These are phyloP conservation scores for Neodidymelliopsis sp. DNA, from an alignment of 2,329 filamentous ascomycete species.

Conservation along the genomic window DNA sequence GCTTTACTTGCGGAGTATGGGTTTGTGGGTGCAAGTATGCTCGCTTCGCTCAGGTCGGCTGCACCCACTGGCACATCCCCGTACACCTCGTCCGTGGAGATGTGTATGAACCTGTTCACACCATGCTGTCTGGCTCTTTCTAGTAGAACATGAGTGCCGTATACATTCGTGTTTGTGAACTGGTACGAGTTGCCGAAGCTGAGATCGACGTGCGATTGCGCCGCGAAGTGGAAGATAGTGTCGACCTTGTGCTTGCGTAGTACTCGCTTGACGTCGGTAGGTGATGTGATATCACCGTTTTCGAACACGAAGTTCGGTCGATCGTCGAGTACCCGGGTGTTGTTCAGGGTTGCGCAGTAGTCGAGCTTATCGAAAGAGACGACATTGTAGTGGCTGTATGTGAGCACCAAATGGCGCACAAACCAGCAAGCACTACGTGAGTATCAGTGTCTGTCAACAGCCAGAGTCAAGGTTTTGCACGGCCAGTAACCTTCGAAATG, in stretches of 20 bases:
- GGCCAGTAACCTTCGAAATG: constrained; percentile 4
- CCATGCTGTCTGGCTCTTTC: constrained; percentile 77
- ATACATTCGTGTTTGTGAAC: constrained; percentile 83
- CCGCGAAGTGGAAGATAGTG: constrained; percentile 83
- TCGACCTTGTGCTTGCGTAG: constrained; percentile 77
- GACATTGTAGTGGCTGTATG: constrained; percentile 79
- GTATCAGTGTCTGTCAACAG: constrained; percentile 21
- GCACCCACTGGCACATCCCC: constrained; percentile 78
- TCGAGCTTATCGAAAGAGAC: constrained; percentile 86
- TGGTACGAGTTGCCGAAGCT: constrained; percentile 84
- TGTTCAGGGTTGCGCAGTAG: constrained; percentile 82
- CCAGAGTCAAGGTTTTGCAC: constrained; percentile 11
- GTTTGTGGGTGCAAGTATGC: constrained; percentile 79
- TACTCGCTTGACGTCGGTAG: constrained; percentile 72
- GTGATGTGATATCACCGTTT: constrained; percentile 79
- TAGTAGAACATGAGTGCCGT: constrained; percentile 82
- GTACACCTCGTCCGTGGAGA: constrained; percentile 87
- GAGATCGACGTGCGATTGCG: constrained; percentile 84
- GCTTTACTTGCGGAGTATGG: constrained; percentile 84
- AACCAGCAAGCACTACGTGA: constrained; percentile 77
- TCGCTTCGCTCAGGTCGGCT: constrained; percentile 75
- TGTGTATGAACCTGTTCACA: constrained; percentile 78
- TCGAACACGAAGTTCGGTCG: constrained; percentile 79
- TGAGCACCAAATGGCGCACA: constrained; percentile 77
- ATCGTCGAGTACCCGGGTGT: constrained; percentile 72